phyloP scores from a whole-genome alignment of 169 alveolate genomes.

The Eimeria necatrix region DNA sequence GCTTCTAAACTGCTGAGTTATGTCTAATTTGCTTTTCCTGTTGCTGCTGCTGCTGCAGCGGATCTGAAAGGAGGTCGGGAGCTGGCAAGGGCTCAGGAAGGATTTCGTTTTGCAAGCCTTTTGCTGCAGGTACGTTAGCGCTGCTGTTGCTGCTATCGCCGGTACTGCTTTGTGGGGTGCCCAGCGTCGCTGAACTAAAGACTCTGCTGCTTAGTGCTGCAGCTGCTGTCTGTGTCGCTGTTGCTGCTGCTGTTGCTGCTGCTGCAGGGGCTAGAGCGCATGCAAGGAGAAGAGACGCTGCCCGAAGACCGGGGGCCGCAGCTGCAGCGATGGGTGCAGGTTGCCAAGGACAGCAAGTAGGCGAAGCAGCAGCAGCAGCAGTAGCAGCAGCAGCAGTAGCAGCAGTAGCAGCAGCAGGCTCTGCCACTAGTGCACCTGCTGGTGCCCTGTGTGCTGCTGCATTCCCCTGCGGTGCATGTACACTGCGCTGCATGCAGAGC shows the following conservation, averaged over 20 bases:
- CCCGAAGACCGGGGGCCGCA: constrained; percentile 49
- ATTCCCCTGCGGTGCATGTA: background rate
- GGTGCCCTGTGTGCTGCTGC: background rate
- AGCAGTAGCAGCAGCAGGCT: background rate
- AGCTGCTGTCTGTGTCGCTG: constrained; percentile 15
- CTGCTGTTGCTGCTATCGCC: constrained; percentile 13
- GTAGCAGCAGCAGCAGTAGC: constrained; percentile 2
- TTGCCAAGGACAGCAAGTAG: constrained; percentile 53
- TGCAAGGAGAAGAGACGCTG: constrained; percentile 32
- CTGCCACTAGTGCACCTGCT: background rate
- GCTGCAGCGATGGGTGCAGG: constrained; percentile 50
- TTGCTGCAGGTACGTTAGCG: constrained; percentile 37
- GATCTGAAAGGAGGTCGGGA: constrained; percentile 34
- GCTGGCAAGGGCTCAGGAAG: constrained; percentile 47
- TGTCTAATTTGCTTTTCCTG: background rate
- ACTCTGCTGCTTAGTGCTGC: constrained; percentile 6
- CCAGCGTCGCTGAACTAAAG: background rate
- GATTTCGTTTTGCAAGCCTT: constrained; percentile 30
- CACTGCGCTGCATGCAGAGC: constrained; percentile 26
- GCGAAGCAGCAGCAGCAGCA: constrained; percentile 14
- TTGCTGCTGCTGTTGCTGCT: constrained; percentile 16
- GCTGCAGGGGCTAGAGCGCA: constrained; percentile 40
- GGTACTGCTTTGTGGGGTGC: background rate
- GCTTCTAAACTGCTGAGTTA: background rate
- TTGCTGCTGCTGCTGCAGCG: constrained; percentile 68